Conservation (phyloP, 2,329 filamentous ascomycete species). For the Aspergillus clavatus region DNA sequence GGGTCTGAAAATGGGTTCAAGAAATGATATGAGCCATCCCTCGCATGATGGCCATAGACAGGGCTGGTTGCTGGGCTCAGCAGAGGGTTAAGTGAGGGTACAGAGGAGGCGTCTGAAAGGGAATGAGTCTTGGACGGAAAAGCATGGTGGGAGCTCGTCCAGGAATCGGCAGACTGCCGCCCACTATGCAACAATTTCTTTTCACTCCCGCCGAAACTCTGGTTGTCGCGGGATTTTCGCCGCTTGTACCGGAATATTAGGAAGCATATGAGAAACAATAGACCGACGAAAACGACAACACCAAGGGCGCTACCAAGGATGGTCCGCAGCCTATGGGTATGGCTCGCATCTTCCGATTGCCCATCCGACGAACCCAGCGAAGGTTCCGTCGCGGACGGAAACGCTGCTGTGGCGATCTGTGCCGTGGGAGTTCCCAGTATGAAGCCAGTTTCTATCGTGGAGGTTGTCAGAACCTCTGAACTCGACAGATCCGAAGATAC, state of each 20-base stretch:
- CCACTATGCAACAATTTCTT: slow-evolving; percentile 13
- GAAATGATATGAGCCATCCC: not conserved
- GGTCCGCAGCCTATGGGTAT: slow-evolving; percentile 10
- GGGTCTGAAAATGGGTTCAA: not conserved
- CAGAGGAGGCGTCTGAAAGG: slow-evolving; percentile 7
- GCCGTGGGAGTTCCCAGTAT: not conserved
- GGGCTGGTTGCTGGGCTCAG: not conserved
- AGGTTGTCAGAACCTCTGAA: not conserved
- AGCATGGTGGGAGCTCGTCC: slow-evolving; percentile 14
- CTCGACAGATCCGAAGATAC: not conserved
- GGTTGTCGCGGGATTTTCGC: slow-evolving; percentile 6
- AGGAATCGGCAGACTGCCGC: slow-evolving; percentile 12
- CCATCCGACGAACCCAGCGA: not conserved
- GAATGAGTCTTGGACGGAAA: slow-evolving; percentile 11
- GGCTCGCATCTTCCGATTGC: slow-evolving; percentile 1
- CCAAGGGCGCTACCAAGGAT: slow-evolving; percentile 30
- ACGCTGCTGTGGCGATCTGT: slow-evolving; percentile 1
- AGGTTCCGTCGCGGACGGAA: slow-evolving; percentile 4
- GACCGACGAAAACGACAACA: slow-evolving; percentile 19
- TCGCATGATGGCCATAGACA: not conserved
- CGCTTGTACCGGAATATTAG: slow-evolving; percentile 22
- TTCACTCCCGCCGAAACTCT: slow-evolving; percentile 13
- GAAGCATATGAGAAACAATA: slow-evolving; percentile 21
- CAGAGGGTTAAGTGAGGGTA: slow-evolving; percentile 6
- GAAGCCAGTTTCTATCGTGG: not conserved